Evolutionary conservation across 148 eudicot genomes (phyloP).

Genomic region (Simmondsia chinensis): DNA sequence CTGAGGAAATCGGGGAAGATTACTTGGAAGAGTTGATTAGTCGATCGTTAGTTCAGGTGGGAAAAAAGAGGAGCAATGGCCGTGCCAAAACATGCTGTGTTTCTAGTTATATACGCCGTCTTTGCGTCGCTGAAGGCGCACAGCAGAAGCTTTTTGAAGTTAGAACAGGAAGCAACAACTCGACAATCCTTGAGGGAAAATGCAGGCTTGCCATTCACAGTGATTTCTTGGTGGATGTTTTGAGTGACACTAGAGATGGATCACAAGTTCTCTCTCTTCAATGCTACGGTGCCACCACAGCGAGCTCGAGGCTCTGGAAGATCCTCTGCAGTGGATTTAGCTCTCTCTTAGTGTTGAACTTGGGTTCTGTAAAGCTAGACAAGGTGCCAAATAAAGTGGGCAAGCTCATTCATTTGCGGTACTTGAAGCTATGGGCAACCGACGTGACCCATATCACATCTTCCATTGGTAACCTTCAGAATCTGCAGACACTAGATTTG

Average conservation of each 20-base stretch:
- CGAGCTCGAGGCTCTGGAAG: not conserved
- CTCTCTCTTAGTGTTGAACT: slow-evolving; percentile 11
- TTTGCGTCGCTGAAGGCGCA: not conserved
- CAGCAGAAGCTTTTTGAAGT: not conserved
- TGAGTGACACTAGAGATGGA: not conserved
- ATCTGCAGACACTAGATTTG: slow-evolving; percentile 22
- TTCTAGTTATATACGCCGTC: not conserved
- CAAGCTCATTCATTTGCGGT: slow-evolving; percentile 6
- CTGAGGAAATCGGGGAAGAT: slow-evolving; percentile 14
- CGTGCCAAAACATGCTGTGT: slow-evolving; percentile 6
- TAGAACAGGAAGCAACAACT: not conserved
- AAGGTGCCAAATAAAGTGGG: slow-evolving; percentile 14
- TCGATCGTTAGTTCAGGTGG: not conserved
- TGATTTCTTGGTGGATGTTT: not conserved
- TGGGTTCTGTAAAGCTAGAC: slow-evolving; percentile 6
- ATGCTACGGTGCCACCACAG: not conserved
- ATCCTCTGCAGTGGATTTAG: not conserved
- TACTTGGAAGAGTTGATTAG: slow-evolving; percentile 2
- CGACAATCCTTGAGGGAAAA: not conserved
- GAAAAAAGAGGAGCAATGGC: not conserved
- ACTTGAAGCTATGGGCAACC: slow-evolving; percentile 13
- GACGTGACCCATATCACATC: slow-evolving; percentile 5
- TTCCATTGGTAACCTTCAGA: slow-evolving; percentile 11
- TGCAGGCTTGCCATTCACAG: slow-evolving; percentile 7
- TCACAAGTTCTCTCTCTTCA: slow-evolving; percentile 13